A percentile compares a stretch with the other conserved stretches of the same genome.
These are phyloP conservation scores for Fusarium xylarioides DNA, from an alignment of 2,329 filamentous ascomycete genomes.

Conservation along the genomic window DNA sequence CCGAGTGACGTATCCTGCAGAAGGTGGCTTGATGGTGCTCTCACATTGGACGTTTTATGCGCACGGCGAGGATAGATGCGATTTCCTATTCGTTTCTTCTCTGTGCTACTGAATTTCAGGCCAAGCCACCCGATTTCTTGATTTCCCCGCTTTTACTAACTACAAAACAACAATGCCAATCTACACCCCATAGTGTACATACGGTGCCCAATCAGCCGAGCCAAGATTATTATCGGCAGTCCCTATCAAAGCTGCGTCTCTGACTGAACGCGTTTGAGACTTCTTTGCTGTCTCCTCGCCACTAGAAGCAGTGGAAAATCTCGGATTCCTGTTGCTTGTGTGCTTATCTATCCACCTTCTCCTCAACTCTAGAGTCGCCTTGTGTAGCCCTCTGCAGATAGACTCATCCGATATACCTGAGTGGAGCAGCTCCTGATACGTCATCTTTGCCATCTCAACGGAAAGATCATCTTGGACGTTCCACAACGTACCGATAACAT, in stretches of 20 bases:
- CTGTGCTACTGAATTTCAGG: background rate
- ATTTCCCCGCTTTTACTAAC: too few relatives aligned
- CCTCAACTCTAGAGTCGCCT: background rate
- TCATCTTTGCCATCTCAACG: background rate
- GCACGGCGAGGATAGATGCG: background rate
- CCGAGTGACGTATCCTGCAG: background rate
- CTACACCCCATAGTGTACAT: too few relatives aligned
- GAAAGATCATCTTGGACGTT: background rate
- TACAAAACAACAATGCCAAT: too few relatives aligned
- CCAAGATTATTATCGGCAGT: background rate
- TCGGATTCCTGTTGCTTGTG: too few relatives aligned
- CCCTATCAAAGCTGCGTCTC: background rate
- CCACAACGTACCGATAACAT: background rate
- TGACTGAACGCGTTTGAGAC: background rate
- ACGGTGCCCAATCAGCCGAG: too few relatives aligned
- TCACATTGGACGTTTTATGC: background rate
- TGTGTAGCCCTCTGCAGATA: background rate
- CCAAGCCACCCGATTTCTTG: background rate
- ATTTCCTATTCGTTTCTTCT: background rate
- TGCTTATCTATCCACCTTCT: background rate
- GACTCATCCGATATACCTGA: background rate
- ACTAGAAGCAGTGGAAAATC: too few relatives aligned
- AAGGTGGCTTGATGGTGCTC: background rate
- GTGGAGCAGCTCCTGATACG: background rate
- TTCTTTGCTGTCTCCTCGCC: background rate